Evolutionary conservation across 148 eudicot genomes (phyloP).

Genomic region (Vaccinium darrowii): DNA sequence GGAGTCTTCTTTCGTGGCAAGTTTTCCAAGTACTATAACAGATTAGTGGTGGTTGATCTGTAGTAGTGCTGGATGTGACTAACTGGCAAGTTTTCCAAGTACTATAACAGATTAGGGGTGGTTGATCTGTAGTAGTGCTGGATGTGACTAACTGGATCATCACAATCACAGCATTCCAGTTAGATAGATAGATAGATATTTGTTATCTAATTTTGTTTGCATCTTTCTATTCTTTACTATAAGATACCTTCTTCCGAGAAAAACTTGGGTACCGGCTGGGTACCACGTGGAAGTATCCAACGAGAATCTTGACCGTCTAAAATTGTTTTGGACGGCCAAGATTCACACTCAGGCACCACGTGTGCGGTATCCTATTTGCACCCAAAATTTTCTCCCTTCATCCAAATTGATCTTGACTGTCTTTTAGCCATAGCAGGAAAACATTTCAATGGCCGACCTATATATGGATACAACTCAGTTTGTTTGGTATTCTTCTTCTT

Average conservation of each 20-base stretch:
- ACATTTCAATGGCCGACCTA: background rate
- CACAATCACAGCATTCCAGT: constrained; percentile 24
- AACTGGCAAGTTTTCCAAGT: constrained; percentile 8
- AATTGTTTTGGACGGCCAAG: too few relatives aligned
- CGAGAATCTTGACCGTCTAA: too few relatives aligned
- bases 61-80: constrained; percentile 19
- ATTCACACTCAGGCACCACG: too few relatives aligned
- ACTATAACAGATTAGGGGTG: constrained; percentile 14
- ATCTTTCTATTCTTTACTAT: background rate
- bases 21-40: constrained; percentile 16
- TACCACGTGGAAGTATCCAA: too few relatives aligned
- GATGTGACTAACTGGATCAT: constrained; percentile 10
- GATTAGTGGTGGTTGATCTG: background rate
- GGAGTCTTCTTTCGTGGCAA: background rate
- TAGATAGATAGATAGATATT: background rate
- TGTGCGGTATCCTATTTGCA: too few relatives aligned
- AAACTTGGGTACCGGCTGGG: too few relatives aligned
- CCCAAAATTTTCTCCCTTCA: background rate
- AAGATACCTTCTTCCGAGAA: too few relatives aligned
- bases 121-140: background rate
- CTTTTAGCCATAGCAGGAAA: background rate
- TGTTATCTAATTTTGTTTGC: too few relatives aligned
- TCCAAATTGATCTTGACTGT: background rate
- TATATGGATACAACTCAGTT: background rate
- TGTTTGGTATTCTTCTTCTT: background rate